phyloP scores from a whole-genome alignment of 208 protist species.

The Leishmania aethiopica region DNA sequence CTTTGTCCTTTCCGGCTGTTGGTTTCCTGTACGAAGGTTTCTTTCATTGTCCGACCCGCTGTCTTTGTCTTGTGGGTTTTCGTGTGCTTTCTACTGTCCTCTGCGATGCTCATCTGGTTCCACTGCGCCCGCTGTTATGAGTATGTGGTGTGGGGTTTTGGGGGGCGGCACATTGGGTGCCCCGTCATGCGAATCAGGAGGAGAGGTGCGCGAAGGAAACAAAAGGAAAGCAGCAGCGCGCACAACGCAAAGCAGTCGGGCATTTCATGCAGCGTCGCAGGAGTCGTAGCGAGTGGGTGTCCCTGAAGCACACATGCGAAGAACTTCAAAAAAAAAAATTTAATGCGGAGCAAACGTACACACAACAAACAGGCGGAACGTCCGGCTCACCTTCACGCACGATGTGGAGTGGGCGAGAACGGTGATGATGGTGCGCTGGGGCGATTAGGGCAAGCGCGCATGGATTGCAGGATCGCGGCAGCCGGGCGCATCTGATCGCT shows the following conservation, averaged over 20 bases:
- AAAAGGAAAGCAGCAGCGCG: neutral
- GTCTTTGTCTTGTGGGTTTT: neutral
- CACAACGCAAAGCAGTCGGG: neutral
- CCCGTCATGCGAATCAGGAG: neutral
- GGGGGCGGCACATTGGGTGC: neutral
- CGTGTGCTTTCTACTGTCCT: neutral
- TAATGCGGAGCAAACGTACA: neutral
- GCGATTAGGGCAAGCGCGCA: neutral
- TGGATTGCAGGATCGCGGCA: neutral
- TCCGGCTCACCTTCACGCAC: neutral
- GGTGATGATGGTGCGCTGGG: neutral
- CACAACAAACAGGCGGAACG: neutral
- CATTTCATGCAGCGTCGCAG: neutral
- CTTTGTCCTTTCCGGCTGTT: neutral
- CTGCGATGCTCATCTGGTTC: neutral
- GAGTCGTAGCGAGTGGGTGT: neutral
- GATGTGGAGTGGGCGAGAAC: neutral
- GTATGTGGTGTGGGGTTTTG: neutral
- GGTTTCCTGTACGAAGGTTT: neutral
- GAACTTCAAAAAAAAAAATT: neutral
- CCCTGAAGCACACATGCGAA: neutral
- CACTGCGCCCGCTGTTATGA: neutral
- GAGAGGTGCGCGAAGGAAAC: neutral
- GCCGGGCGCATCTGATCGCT: neutral
- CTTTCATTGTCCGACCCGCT: neutral